Evolutionary conservation across 495 filamentous ascomycete species (phyloP), one percentile per base, ranked within the genome.

Genomic region (Penicillium lividum): DNA sequence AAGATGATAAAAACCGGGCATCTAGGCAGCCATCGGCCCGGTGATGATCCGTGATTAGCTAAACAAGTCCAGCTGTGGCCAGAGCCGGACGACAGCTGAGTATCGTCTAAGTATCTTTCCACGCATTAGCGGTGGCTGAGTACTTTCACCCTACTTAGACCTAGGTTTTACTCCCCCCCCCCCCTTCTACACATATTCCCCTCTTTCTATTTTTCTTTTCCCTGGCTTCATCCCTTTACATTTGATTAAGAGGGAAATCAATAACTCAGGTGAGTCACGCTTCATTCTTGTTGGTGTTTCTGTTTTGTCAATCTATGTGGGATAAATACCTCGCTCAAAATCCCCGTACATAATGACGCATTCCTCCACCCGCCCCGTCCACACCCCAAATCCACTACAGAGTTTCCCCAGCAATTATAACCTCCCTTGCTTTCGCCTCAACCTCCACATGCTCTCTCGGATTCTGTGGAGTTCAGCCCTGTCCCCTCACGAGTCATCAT

Each of bases 321-420:
- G 59, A 63, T 62, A 52, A 61, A 51, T 59, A 47, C 60, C 45
- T 63, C 56, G 48, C 54, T 16, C 57, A 40, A 54, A 53, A 54
- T 53, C 67, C 67, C 67, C 56, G 58, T 62, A 60, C 67, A 71
- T 71, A 66, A 77, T 77, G 74, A 77, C 74, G 74, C 74, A 77
- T 77, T 67, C 61, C 56, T 61, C 57, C 56, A 57, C 56, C 61
- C 67, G 57, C 62, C 50, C 49, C 49, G 46, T 29, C 40, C 34
- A 54, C 46, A 44, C 57, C 57, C 44, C 44, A 51, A 61, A 64
- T 56, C 61, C 56, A 59, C 63, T 48, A 48, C 31, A 56, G 25
- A 40, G 15, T n/a, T 61, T 51, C 31, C 46, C 64, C 52, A 54
- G 44, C 54, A 58, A 51, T 57, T 54, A 51, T 51, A 40, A 5